Conservation (phyloP, 148 eudicot genomes). For the Salicornia ramosissima region DNA sequence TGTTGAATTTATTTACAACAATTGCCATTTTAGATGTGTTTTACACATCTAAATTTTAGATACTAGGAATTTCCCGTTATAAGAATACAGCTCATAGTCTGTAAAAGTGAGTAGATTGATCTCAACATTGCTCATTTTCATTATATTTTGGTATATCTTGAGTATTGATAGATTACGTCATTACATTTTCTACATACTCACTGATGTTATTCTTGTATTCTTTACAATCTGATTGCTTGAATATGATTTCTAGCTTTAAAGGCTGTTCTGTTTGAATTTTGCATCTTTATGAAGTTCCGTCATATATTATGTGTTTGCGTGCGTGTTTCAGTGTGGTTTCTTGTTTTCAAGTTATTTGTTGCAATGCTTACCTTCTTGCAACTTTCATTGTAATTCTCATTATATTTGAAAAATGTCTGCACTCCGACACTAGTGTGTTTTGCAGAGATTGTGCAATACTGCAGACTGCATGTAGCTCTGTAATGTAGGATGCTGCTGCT, state of each 20-base stretch:
- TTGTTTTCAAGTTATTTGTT: neutral
- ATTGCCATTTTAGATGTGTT: no score
- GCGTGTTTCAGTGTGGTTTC: no score
- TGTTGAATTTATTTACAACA: constrained; percentile 8
- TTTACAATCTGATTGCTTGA: constrained; percentile 4
- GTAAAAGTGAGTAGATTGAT: constrained; percentile 19
- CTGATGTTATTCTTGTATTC: constrained; percentile 9
- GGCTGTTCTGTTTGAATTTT: neutral
- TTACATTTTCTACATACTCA: neutral
- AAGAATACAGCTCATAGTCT: neutral
- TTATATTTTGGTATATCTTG: constrained; percentile 15
- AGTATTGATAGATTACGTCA: neutral
- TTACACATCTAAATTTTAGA: no score
- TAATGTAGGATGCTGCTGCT: no score
- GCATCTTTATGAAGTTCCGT: neutral
- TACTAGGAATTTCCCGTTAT: no score
- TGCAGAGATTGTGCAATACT: no score
- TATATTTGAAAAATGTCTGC: neutral
- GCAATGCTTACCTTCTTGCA: no score
- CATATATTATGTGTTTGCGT: no score
- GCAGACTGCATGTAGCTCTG: no score
- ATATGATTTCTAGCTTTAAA: neutral
- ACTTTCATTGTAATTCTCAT: neutral
- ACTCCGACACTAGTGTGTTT: neutral
- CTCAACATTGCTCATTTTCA: neutral